A percentile compares a stretch with the other conserved stretches of the same genome.
Evolutionary conservation across 176 grass and related monocot genomes (phyloP).

Genomic region (Avena sativa): DNA sequence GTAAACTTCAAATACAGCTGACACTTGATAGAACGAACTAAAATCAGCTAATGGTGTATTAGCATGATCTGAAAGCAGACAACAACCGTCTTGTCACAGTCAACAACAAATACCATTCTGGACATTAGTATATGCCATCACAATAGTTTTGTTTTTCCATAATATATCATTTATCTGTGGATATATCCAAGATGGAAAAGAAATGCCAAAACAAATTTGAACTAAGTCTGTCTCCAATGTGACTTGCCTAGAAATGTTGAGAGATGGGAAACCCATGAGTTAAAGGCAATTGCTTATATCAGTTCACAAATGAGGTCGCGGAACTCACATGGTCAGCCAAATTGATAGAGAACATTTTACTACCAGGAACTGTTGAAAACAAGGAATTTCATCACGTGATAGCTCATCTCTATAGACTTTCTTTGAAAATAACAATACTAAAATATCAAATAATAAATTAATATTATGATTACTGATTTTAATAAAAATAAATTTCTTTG

Average conservation of each 20-base stretch:
- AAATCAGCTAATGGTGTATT: not conserved
- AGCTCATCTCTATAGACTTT: not conserved
- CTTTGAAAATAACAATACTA: not conserved
- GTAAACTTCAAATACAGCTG: not conserved
- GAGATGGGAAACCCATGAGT: not conserved
- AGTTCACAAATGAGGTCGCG: not conserved
- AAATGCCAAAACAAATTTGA: not conserved
- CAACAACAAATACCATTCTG: constrained; percentile 7
- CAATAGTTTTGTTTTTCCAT: not conserved
- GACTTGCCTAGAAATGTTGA: not conserved
- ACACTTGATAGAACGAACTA: not conserved
- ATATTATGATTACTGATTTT: constrained; percentile 8
- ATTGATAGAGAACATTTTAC: not conserved
- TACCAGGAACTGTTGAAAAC: not conserved
- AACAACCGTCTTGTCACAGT: constrained; percentile 1
- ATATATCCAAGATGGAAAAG: constrained; percentile 2
- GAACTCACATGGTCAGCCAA: not conserved
- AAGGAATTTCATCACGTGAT: not conserved
- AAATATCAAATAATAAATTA: not conserved
- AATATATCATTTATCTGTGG: not conserved
- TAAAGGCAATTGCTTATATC: constrained; percentile 5
- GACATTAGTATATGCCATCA: not conserved
- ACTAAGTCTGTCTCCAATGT: not conserved
- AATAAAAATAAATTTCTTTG: not conserved
- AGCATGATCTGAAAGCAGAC: not conserved